Percentiles rank a stretch among this genome's conserved stretches.
These are phyloP conservation scores for Ceratocystis variospora DNA, from an alignment of 2,329 filamentous ascomycete species.

Conservation along the genomic window DNA sequence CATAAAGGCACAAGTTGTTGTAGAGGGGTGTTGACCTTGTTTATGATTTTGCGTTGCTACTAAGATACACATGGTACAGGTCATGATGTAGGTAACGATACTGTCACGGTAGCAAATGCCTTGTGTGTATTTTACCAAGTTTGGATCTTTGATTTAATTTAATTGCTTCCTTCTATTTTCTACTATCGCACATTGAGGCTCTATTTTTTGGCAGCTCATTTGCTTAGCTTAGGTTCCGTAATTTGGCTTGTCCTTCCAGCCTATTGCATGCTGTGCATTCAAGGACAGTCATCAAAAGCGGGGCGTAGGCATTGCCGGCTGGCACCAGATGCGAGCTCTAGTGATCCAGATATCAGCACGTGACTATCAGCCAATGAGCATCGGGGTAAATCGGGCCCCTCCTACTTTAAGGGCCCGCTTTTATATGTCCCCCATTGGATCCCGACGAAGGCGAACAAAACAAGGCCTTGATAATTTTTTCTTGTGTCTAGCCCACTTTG, in stretches of 20 bases:
- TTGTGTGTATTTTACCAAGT: not conserved
- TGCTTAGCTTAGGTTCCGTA: too few species aligned
- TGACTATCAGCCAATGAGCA: constrained; percentile 20
- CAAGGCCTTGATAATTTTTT: constrained; percentile 11
- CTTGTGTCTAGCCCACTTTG: not conserved
- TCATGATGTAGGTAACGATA: too few species aligned
- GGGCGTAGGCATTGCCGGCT: constrained; percentile 5
- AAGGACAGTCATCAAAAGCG: constrained; percentile 16
- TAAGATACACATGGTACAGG: too few species aligned
- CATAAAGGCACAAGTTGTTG: not conserved
- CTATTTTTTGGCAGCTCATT: not conserved
- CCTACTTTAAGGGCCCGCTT: constrained; percentile 11
- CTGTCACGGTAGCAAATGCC: too few species aligned
- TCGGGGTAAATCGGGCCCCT: constrained; percentile 21
- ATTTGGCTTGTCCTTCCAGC: constrained; percentile 4
- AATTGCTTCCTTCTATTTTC: not conserved
- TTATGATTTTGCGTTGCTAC: too few species aligned
- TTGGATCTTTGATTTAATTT: not conserved
- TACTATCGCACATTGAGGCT: not conserved
- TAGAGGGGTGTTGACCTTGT: not conserved
- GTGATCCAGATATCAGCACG: constrained; percentile 9
- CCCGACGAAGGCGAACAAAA: constrained; percentile 12
- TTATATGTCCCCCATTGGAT: constrained; percentile 15
- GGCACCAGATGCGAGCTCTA: not conserved
- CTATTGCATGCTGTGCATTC: constrained; percentile 18